phyloP scores from a whole-genome alignment of 169 alveolate species.

The Cryptosporidium muris region DNA sequence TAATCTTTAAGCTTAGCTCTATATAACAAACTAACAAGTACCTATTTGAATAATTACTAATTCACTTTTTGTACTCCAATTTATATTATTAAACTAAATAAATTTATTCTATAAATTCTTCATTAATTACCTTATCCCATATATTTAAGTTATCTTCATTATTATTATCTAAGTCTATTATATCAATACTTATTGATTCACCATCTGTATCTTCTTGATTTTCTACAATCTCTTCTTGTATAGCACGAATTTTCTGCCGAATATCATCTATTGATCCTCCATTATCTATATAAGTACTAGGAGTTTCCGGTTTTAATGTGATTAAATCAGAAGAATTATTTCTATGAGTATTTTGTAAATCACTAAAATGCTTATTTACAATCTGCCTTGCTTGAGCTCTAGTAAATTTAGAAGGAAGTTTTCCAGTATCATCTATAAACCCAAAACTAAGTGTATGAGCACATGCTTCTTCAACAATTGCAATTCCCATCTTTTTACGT shows the following conservation, averaged over 20 bases:
- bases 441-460: slow-evolving; percentile 70
- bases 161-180: neutral
- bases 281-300: slow-evolving; percentile 25
- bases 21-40: too few relatives aligned
- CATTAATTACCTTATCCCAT: slow-evolving; percentile 9
- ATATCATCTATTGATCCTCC: slow-evolving; percentile 6
- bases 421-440: slow-evolving; percentile 54
- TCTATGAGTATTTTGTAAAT: slow-evolving; percentile 24
- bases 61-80: neutral
- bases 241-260: neutral
- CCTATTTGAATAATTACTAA: neutral
- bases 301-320: slow-evolving; percentile 7
- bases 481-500: slow-evolving; percentile 52
- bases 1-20: too few relatives aligned
- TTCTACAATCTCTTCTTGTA: slow-evolving; percentile 16
- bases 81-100: neutral
- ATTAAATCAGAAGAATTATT: slow-evolving; percentile 13
- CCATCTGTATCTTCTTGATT: slow-evolving; percentile 19
- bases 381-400: slow-evolving; percentile 51
- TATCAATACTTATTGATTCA: too few relatives aligned
- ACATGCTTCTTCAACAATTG: slow-evolving; percentile 69
- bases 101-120: neutral
- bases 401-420: slow-evolving; percentile 23
- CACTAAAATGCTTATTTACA: slow-evolving; percentile 20
- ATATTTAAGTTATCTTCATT: slow-evolving; percentile 16